Evolutionary conservation across 352 stramenopile genomes (phyloP).

Genomic region (Phytophthora cajani): DNA sequence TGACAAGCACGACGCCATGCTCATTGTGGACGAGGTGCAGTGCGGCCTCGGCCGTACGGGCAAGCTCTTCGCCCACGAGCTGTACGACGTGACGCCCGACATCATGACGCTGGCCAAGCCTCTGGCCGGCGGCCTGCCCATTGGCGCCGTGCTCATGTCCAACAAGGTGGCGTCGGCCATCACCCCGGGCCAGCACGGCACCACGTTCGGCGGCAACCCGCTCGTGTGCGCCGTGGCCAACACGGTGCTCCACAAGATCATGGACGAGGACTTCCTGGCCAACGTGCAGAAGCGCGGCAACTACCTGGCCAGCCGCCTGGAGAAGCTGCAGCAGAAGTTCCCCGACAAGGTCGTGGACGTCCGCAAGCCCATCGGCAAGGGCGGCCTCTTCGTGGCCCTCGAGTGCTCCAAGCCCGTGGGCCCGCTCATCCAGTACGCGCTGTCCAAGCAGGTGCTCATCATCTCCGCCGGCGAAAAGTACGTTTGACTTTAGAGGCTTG

Average conservation of each 20-base stretch:
- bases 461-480: constrained; percentile 88
- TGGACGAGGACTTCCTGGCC: constrained; percentile 64
- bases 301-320: constrained; percentile 60
- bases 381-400: constrained; percentile 84
- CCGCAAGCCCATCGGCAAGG: constrained; percentile 65
- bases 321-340: constrained; percentile 75
- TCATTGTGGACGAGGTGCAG: constrained; percentile 99
- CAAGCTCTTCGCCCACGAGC: constrained; percentile 95
- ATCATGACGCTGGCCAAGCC: constrained; percentile 98
- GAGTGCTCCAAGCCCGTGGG: constrained; percentile 72
- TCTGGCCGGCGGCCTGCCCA: constrained; percentile 95
- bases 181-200: constrained; percentile 94
- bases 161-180: constrained; percentile 92
- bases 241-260: constrained; percentile 83
- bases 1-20: constrained; percentile 94
- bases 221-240: constrained; percentile 93
- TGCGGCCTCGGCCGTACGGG: constrained; percentile 96
- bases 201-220: constrained; percentile 97
- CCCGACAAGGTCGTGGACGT: constrained; percentile 77
- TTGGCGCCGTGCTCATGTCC: constrained; percentile 95
- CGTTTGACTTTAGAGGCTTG: constrained; percentile 14
- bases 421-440: constrained; percentile 70
- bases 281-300: constrained; percentile 79
- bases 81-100: constrained; percentile 94
- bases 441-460: constrained; percentile 80